Evolutionary conservation across 441 rosid species (phyloP), one percentile per base, ranked within the genome.

Genomic region (Croton laevigatus): DNA sequence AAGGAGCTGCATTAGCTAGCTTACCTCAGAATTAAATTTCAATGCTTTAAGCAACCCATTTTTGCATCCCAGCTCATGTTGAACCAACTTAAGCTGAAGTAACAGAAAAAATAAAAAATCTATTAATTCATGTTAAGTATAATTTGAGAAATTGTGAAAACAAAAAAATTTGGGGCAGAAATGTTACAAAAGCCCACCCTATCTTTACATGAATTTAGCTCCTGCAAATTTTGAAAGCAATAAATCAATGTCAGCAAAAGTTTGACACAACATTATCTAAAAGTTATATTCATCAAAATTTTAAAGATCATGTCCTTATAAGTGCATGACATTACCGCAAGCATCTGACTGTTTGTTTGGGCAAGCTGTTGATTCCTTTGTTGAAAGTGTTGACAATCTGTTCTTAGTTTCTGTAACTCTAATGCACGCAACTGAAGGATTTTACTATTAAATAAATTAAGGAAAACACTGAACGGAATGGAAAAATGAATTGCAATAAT

Each of bases 351-450:
- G 80, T 90, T 85, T 60, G 81, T 68, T 75, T 79, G 88, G 57
- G 92, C 89, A 74, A 90, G 86, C 60, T 79, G 80, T 70, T 71
- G 65, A 75, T 90, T 90, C 81, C 86, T 88, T 72, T 79, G 86
- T 70, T 85, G 87, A 77, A 85, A 14, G 72, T 83, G 83, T 79
- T 81, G 92, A 64, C 79, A 75, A 71, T 73, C 64, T 75, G 79
- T 76, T 81, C 82, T 87, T 74, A 79, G 64, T 55, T 87, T 85
- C 72, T 86, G 84, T 42, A 91, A 76, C 76, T 85, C 88, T 22
- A 68, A 57, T 73, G 71, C 85, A 62, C 82, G 81, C 71, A 80
- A 40, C 73, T 91, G 89, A 19, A 89, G 80, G 62, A 82, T 80
- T 81, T 83, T 81, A 81, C 94, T 91, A 61, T 76, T 20, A 48